Percentiles rank a stretch among this genome's conserved stretches.
Conservation (phyloP, 208 protist species). For the Leishmania tarentolae region DNA sequence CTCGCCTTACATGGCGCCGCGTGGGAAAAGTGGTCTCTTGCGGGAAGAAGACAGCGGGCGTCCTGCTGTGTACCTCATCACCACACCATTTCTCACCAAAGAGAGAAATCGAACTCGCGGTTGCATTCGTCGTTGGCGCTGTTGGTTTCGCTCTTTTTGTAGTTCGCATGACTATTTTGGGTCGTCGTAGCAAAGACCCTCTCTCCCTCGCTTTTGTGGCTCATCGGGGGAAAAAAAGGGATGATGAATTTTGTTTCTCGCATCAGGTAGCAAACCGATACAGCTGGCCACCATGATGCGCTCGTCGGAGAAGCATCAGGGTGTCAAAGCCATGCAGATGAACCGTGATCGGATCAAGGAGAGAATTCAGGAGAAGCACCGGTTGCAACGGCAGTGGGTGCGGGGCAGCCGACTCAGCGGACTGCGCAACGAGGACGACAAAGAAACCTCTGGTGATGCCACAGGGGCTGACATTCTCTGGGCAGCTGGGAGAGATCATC, state of each 20-base stretch:
- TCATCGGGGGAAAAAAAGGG: no score
- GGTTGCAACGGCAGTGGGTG: slow-evolving; percentile 16
- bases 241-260: neutral
- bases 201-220: neutral
- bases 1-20: neutral
- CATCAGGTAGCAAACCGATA: neutral
- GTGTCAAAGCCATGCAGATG: slow-evolving; percentile 59
- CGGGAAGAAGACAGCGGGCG: neutral
- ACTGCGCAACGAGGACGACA: slow-evolving; percentile 16
- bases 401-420: slow-evolving; percentile 29
- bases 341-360: slow-evolving; percentile 56
- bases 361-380: slow-evolving; percentile 58
- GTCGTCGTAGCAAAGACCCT: neutral
- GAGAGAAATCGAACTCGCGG: neutral
- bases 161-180: neutral
- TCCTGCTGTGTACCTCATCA: neutral
- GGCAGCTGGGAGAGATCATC: neutral
- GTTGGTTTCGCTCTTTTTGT: neutral
- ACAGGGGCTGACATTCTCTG: neutral
- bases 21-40: neutral
- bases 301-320: slow-evolving; percentile 11
- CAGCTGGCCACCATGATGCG: slow-evolving; percentile 2
- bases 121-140: neutral
- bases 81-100: no score
- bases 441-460: neutral